phyloP scores from a whole-genome alignment of 495 filamentous ascomycete species.

The Stereocaulon alpinum region DNA sequence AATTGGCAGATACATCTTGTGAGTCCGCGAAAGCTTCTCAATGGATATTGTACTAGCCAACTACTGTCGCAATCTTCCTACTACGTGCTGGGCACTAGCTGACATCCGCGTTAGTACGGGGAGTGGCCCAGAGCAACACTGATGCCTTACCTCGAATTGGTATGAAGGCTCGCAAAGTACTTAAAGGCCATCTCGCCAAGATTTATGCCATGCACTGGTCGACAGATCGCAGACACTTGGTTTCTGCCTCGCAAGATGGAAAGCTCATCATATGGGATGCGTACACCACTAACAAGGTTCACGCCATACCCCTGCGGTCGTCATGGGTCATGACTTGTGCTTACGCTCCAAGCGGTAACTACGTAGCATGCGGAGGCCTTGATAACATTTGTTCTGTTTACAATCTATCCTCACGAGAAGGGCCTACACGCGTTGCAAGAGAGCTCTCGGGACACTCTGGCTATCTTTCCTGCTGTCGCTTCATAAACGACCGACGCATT shows the following conservation, averaged over 20 bases:
- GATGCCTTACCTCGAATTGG: slow-evolving; percentile 82
- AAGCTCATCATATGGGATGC: slow-evolving; percentile 99
- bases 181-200: slow-evolving; percentile 97
- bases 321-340: slow-evolving; percentile 99
- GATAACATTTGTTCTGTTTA: slow-evolving; percentile 99
- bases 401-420: slow-evolving; percentile 92
- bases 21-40: slow-evolving; percentile 36
- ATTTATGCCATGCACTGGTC: slow-evolving; percentile 99
- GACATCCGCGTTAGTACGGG: slow-evolving; percentile 54
- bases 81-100: slow-evolving; percentile 19
- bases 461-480: slow-evolving; percentile 96
- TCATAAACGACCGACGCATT: slow-evolving; percentile 97
- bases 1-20: slow-evolving; percentile 95
- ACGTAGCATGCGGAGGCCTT: slow-evolving; percentile 93
- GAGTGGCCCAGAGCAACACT: slow-evolving; percentile 78
- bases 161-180: slow-evolving; percentile 89
- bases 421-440: slow-evolving; percentile 89
- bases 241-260: slow-evolving; percentile 96
- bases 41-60: not conserved
- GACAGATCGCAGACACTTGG: slow-evolving; percentile 92
- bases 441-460: slow-evolving; percentile 96
- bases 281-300: slow-evolving; percentile 98
- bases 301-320: slow-evolving; percentile 95
- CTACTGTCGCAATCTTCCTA: slow-evolving; percentile 5
- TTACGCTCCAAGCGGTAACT: slow-evolving; percentile 96